Evolutionary conservation across 306 rosid species (phyloP), one percentile per base, ranked within the genome.

Genomic region (Prinsepia uniflora): DNA sequence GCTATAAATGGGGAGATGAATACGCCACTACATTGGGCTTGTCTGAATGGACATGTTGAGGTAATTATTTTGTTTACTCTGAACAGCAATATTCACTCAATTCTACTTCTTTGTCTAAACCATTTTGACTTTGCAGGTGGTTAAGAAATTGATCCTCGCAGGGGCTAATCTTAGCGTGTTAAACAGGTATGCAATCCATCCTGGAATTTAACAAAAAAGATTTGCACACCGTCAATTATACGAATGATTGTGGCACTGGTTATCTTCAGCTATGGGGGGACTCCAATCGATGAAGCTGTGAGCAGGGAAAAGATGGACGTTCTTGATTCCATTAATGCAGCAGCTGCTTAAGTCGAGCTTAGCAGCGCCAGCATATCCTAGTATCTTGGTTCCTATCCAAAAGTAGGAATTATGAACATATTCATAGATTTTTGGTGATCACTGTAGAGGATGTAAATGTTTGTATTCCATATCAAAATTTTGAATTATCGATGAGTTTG

Each of bases 1-100:
- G 80, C 88, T 70, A 65, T 76, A 56, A 93, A 93, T n/a, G 85
- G 60, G 69, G 96, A 93, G 81, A 90, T 81, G 72, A 93, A 88
- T 76, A 87, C 96, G 44, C 92, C 98, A 43, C 81, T 93, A 74
- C 98, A 93, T 64, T 93, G 98, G 98, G 98, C 96, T 41, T 90
- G 97, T 76, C 97, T 93, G 70, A 93, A 93, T 80, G 98, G 98
- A n/a, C 97, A 85, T 82, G 34, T 90, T 24, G 94, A 90, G 89
- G 97, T 92, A 77, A 76, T 52, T 43, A 5, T 50, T 57, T 6
- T 47, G 8, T 34, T 71, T 70, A 17, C 45, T 52, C 8, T 10
- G 36, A 39, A 4, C 4, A 55, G 68, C 40, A 12, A 44, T 50
- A 53, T 34, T 30, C 20, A 12, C 53, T 5, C 54, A 30, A 15